phyloP scores from a whole-genome alignment of 306 rosid genomes.

The Vigna radiata region DNA sequence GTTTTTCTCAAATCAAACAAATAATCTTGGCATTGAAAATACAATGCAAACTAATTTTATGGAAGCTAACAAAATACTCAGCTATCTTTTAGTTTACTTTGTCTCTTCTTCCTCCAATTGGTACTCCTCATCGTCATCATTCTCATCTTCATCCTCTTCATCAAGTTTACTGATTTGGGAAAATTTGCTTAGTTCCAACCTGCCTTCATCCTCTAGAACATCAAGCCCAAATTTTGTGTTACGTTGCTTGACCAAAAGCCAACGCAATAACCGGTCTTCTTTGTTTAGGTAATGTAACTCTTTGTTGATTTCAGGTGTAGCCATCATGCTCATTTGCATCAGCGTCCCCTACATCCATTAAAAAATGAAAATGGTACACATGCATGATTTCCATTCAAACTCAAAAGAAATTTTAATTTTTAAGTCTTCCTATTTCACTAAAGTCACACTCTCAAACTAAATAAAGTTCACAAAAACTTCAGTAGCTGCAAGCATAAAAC shows the following conservation, averaged over 20 bases:
- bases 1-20: too few species aligned
- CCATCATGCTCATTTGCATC: constrained; percentile 98
- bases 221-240: constrained; percentile 57
- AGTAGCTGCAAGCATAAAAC: background rate
- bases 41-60: background rate
- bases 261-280: constrained; percentile 84
- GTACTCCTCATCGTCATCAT: constrained; percentile 44
- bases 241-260: constrained; percentile 87
- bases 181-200: constrained; percentile 34
- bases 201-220: constrained; percentile 47
- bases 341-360: constrained; percentile 69
- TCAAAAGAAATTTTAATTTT: background rate
- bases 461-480: background rate
- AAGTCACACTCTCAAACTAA: background rate
- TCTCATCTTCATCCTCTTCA: constrained; percentile 35
- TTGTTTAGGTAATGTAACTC: constrained; percentile 94
- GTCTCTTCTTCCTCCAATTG: constrained; percentile 39
- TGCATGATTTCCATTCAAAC: constrained; percentile 18
- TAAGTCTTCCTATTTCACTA: background rate
- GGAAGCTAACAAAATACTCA: constrained; percentile 22
- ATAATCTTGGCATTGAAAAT: constrained; percentile 10
- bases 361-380: constrained; percentile 5
- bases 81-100: constrained; percentile 17
- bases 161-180: background rate
- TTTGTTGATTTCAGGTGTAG: constrained; percentile 85